These are phyloP conservation scores for Fagus crenata DNA, from an alignment of 306 rosid genomes.

Conservation along the genomic window DNA sequence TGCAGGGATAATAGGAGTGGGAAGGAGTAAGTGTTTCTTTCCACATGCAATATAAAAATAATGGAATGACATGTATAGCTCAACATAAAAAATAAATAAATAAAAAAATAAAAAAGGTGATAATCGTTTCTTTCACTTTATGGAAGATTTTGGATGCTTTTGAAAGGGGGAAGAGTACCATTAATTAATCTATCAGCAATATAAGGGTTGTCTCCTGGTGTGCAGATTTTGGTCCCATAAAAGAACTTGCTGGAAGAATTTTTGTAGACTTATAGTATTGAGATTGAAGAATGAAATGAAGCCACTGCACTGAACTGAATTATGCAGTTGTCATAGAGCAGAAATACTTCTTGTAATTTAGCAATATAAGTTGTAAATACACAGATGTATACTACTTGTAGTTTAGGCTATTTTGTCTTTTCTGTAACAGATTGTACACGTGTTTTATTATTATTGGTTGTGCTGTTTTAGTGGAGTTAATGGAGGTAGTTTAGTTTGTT, in stretches of 20 bases:
- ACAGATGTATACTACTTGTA: too few relatives aligned
- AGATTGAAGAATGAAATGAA: too few relatives aligned
- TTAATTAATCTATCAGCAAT: background rate
- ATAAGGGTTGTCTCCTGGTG: conserved; percentile 21
- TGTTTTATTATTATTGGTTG: too few relatives aligned
- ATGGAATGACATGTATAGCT: conserved; percentile 31
- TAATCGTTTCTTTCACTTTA: conserved; percentile 54
- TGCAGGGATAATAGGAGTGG: conserved; percentile 36
- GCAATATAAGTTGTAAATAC: too few relatives aligned
- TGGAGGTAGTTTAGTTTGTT: too few relatives aligned
- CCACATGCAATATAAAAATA: conserved; percentile 38
- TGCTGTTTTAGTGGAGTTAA: too few relatives aligned
- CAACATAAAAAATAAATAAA: conserved; percentile 42
- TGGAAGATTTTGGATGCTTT: conserved; percentile 61
- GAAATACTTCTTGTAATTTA: too few relatives aligned
- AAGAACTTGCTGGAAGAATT: conserved; percentile 81
- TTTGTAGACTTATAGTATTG: conserved; percentile 24
- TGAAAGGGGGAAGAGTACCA: conserved; percentile 21
- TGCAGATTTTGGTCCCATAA: conserved; percentile 75
- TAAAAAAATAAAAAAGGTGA: conserved; percentile 60
- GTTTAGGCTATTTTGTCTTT: too few relatives aligned
- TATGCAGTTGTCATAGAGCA: too few relatives aligned
- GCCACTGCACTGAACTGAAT: too few relatives aligned
- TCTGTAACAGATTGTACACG: too few relatives aligned
- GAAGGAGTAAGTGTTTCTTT: conserved; percentile 38